Percentiles rank a stretch among this genome's conserved stretches.
Conservation (phyloP, 2,329 filamentous ascomycete genomes). For the Tolypocladium cylindrosporum region DNA sequence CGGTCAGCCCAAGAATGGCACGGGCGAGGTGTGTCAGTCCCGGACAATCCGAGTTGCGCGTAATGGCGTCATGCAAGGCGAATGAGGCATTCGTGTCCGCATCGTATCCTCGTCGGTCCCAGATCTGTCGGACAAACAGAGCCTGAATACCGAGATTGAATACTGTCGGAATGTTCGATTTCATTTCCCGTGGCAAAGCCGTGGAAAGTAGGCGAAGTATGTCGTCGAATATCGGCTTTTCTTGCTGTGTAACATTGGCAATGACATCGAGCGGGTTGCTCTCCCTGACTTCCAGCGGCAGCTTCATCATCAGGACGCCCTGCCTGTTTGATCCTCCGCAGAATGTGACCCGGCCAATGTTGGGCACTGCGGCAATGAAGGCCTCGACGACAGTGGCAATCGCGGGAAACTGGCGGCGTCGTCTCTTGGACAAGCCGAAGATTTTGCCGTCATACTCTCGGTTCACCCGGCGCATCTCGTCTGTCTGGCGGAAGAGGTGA, state of each 20-base stretch:
- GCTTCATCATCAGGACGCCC: slow-evolving; percentile 65
- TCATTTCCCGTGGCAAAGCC: slow-evolving; percentile 30
- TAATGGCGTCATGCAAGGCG: slow-evolving; percentile 63
- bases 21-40: slow-evolving; percentile 65
- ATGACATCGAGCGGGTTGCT: slow-evolving; percentile 50
- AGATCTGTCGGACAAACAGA: slow-evolving; percentile 40
- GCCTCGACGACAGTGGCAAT: slow-evolving; percentile 73
- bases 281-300: slow-evolving; percentile 49
- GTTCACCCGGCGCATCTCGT: slow-evolving; percentile 41
- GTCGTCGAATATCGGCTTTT: slow-evolving; percentile 22
- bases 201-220: slow-evolving; percentile 26
- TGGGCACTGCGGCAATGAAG: slow-evolving; percentile 58
- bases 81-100: slow-evolving; percentile 50
- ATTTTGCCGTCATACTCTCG: slow-evolving; percentile 42
- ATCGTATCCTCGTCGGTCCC: slow-evolving; percentile 39
- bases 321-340: slow-evolving; percentile 83
- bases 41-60: slow-evolving; percentile 57
- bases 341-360: slow-evolving; percentile 66
- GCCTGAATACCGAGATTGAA: slow-evolving; percentile 30
- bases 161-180: slow-evolving; percentile 26
- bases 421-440: slow-evolving; percentile 70
- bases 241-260: slow-evolving; percentile 12
- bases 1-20: slow-evolving; percentile 58
- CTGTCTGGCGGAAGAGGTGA: slow-evolving; percentile 46
- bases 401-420: slow-evolving; percentile 73